Base-by-base conservation (phyloP, 768 basidiomycete genomes). In the Macrolepiota dolichaula region DNA sequence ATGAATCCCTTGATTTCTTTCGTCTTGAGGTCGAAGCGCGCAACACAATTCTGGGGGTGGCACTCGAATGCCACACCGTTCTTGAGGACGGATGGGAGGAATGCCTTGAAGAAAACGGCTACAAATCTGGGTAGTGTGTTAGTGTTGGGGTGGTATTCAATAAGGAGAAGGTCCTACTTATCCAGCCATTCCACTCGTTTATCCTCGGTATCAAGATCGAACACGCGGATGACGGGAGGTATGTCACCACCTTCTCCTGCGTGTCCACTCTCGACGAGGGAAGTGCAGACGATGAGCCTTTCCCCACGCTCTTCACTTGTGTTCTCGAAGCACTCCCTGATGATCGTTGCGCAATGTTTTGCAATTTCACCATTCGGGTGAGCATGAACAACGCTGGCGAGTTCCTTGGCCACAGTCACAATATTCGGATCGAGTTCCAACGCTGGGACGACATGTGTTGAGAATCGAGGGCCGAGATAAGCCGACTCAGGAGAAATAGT, bases 51-150 rank as follows among this genome's bases (percentile, higher is more conserved):
- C 69, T 86, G 85, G 1, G 82, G 82, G 65, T 86, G 85, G 52
- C 78, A 81, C 67, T 86, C 83, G 64, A 86, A 85, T 1, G 80
- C 83, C 3, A 86, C 82, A 6, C 84, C 83, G 60, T 86, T 82
- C 56, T 77, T 65, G 3, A 86, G 68, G 62, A 84, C 75, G 0
- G 83, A 73, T 2, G 85, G 83, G 19, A 86, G 72, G 65, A 86
- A 85, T 2, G 84, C 83, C n/a, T 74, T 70, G 61, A 85, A 77
- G 61, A 84, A 79, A 29, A 85, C 49, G 27, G 77, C 74, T 57
- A 79, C 74, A 63, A 83, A 83, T 57, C 82, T 83, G 47, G 25
- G 44, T 10, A 58, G 22, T 3, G 22, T 3, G 19, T 65, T 13
- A 65, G 59, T 51, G 36, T 53, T 11, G 60, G 53, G 22, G 27